Percentiles rank a stretch among this genome's conserved stretches.
Conservation (phyloP, 129 eudicot species). For the Lactuca saligna region DNA sequence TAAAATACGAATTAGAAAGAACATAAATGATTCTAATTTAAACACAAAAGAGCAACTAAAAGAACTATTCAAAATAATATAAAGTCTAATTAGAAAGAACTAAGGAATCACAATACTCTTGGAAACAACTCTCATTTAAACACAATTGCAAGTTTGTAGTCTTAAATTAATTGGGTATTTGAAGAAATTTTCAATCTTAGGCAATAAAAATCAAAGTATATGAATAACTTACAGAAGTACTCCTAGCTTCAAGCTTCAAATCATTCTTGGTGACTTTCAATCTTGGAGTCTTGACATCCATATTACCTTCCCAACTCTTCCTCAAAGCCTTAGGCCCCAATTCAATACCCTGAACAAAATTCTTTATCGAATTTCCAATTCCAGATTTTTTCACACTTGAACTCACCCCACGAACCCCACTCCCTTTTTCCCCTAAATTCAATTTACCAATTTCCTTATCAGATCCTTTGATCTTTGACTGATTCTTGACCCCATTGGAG, state of each 20-base stretch:
- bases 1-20: neutral
- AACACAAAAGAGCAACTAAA: neutral
- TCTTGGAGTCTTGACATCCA: conserved; percentile 76
- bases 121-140: conserved; percentile 1
- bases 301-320: conserved; percentile 97
- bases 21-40: neutral
- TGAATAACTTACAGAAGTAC: conserved; percentile 67
- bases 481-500: conserved; percentile 69
- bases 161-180: neutral
- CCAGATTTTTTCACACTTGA: conserved; percentile 47
- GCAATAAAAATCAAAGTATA: neutral
- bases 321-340: conserved; percentile 87
- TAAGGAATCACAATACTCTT: neutral
- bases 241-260: conserved; percentile 50
- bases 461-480: conserved; percentile 68
- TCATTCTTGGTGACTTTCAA: conserved; percentile 54
- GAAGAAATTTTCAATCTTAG: neutral
- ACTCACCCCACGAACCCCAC: conserved; percentile 49
- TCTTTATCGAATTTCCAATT: conserved; percentile 53
- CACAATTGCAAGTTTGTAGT: conserved; percentile 5
- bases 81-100: neutral
- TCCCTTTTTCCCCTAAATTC: conserved; percentile 50
- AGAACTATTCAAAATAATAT: neutral
- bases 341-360: conserved; percentile 67
- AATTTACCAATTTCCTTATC: conserved; percentile 56